Evolutionary conservation across 495 filamentous ascomycete genomes (phyloP), one percentile per base, ranked within the genome.

Genomic region (Podospora conica): DNA sequence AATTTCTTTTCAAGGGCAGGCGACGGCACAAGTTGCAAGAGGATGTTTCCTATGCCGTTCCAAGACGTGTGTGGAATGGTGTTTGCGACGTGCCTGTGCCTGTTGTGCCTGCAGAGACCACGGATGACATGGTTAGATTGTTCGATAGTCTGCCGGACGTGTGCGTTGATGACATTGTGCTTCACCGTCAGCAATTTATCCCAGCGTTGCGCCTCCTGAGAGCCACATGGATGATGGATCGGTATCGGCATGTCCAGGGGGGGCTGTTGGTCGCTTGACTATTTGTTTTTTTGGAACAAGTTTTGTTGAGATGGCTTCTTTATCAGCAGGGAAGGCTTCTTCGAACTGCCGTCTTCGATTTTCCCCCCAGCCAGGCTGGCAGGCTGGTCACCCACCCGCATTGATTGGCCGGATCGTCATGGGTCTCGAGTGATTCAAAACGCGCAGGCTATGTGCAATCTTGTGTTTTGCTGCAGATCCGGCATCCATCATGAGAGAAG

Each of bases 361-460:
- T n/a, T n/a, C 23, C 22, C 21, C 18, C 63, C 55, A 28, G 53
- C 33, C 55, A 28, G 54, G 28, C 28, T 23, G 59, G 23, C 59
- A 28, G 54, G 28, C 28, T 23, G 59, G 23, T 31, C 20, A n/a
- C n/a, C 22, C 59, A 20, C 53, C 55, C 7, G 63, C 63, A 64
- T 64, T 64, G 63, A 64, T 64, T 64, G 63, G 63, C 53, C 15
- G 63, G 40, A 48, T 55, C 53, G 9, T 6, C 27, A 48, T 62
- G 22, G 31, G 28, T 48, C 53, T 53, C 6, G 24, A 25, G 33
- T 29, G 53, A 63, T 53, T 67, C 61, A 55, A 63, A 67, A 67
- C 60, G 31, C 60, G 18, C 65, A 67, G 60, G 27, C 65, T 59
- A 64, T 67, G 61, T 67, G 54, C 60, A 33, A 12, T 53, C 53